A percentile compares a stretch with the other conserved stretches of the same genome.
Conservation (phyloP, 768 basidiomycete genomes). For the Psilocybe sp. region DNA sequence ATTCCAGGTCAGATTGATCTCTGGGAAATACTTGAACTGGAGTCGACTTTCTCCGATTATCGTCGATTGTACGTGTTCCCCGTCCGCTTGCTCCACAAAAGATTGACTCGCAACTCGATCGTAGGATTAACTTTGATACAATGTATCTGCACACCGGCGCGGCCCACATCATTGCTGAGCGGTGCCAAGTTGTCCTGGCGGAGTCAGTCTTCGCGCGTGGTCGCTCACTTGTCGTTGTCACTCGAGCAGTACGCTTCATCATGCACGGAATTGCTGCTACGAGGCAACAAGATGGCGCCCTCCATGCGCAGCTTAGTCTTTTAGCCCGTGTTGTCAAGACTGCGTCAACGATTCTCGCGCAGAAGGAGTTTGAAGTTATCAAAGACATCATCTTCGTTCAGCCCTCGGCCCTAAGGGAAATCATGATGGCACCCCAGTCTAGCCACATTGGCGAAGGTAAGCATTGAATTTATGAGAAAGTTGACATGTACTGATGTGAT, state of each 20-base stretch:
- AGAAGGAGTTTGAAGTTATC: slow-evolving; percentile 28
- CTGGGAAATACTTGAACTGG: slow-evolving; percentile 35
- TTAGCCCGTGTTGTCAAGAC: slow-evolving; percentile 33
- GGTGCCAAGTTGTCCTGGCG: slow-evolving; percentile 32
- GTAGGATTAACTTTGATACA: slow-evolving; percentile 34
- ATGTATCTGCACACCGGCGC: slow-evolving; percentile 36
- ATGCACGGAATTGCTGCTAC: slow-evolving; percentile 14
- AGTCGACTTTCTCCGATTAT: slow-evolving; percentile 23
- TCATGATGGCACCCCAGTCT: slow-evolving; percentile 29
- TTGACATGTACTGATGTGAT: background rate
- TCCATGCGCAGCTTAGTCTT: slow-evolving; percentile 32
- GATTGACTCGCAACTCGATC: background rate
- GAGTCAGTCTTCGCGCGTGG: slow-evolving; percentile 25
- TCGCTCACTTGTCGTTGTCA: slow-evolving; percentile 26
- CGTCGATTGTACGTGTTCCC: slow-evolving; percentile 25
- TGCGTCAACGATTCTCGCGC: slow-evolving; percentile 23
- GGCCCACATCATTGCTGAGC: slow-evolving; percentile 22
- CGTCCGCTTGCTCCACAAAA: slow-evolving; percentile 1
- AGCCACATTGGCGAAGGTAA: slow-evolving; percentile 32
- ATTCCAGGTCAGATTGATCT: slow-evolving; percentile 39
- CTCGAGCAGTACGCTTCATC: slow-evolving; percentile 13
- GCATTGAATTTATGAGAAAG: background rate
- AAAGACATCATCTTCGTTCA: slow-evolving; percentile 39
- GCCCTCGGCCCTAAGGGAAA: slow-evolving; percentile 25
- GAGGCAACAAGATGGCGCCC: slow-evolving; percentile 14